Evolutionary conservation across 1,139 yeast species (phyloP).

Genomic region (Yamadazyma trypodendri): DNA sequence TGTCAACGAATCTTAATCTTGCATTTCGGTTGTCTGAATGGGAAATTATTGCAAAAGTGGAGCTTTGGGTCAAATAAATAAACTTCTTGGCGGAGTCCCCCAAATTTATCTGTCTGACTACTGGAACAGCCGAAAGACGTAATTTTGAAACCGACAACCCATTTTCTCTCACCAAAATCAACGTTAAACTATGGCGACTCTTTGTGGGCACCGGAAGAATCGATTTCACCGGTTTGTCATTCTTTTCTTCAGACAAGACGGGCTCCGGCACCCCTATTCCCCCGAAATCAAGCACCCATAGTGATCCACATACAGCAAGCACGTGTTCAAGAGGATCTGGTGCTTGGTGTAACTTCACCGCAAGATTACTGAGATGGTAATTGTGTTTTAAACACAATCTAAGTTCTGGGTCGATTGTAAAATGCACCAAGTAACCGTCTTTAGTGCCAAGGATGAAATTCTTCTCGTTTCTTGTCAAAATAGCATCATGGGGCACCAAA

Average conservation of each 20-base stretch:
- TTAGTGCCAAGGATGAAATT: slow-evolving; percentile 28
- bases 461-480: slow-evolving; percentile 3
- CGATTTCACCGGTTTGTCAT: slow-evolving; percentile 22
- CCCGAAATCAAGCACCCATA: slow-evolving; percentile 44
- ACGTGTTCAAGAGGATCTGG: slow-evolving; percentile 20
- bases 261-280: slow-evolving; percentile 35
- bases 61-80: slow-evolving; percentile 29
- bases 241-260: slow-evolving; percentile 40
- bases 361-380: slow-evolving; percentile 26
- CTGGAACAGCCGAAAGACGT: slow-evolving; percentile 25
- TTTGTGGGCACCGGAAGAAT: slow-evolving; percentile 15
- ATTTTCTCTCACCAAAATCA: slow-evolving; percentile 44
- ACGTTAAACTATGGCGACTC: slow-evolving; percentile 14
- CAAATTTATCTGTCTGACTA: slow-evolving; percentile 32
- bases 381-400: slow-evolving; percentile 14
- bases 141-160: slow-evolving; percentile 44
- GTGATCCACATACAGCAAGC: slow-evolving; percentile 31
- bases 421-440: slow-evolving; percentile 25
- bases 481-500: slow-evolving; percentile 22
- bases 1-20: slow-evolving; percentile 34
- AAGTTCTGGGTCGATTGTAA: slow-evolving; percentile 14
- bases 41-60: slow-evolving; percentile 40
- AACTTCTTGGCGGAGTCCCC: slow-evolving; percentile 40
- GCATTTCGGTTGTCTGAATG: slow-evolving; percentile 26
- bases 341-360: slow-evolving; percentile 9